These are phyloP conservation scores for Suillus spraguei DNA, from an alignment of 768 basidiomycete genomes.

Conservation along the genomic window DNA sequence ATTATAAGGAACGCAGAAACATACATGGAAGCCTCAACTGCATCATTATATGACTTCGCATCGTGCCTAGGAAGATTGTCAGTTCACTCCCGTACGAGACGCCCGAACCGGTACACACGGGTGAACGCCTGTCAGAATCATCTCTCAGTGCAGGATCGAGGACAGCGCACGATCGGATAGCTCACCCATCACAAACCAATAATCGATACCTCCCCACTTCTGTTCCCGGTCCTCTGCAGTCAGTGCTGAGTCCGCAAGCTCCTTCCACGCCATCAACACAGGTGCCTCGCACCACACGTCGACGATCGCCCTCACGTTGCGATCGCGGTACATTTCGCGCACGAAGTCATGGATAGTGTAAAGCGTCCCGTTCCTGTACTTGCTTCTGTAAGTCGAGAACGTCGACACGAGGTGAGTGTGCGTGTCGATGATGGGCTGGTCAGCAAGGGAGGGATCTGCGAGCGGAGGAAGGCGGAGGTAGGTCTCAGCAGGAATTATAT, in stretches of 20 bases:
- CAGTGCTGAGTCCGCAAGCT: conserved; percentile 72
- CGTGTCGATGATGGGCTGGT: conserved; percentile 68
- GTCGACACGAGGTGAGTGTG: conserved; percentile 86
- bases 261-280: conserved; percentile 60
- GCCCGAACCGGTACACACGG: conserved; percentile 48
- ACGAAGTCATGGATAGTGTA: conserved; percentile 70
- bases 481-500: conserved; percentile 31
- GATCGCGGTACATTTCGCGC: conserved; percentile 56
- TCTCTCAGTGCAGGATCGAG: background rate
- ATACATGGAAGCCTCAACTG: conserved; percentile 69
- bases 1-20: conserved; percentile 23
- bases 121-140: conserved; percentile 59
- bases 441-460: conserved; percentile 13
- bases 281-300: conserved; percentile 93
- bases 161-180: conserved; percentile 7
- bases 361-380: conserved; percentile 61
- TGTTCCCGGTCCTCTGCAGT: conserved; percentile 45
- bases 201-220: conserved; percentile 70
- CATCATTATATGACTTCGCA: conserved; percentile 67
- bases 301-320: conserved; percentile 66
- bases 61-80: conserved; percentile 54
- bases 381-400: conserved; percentile 58
- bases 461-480: conserved; percentile 37
- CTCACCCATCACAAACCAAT: conserved; percentile 85
- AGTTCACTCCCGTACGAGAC: background rate